phyloP scores from a whole-genome alignment of 1,139 yeast genomes.

The Kodamaea sp. region DNA sequence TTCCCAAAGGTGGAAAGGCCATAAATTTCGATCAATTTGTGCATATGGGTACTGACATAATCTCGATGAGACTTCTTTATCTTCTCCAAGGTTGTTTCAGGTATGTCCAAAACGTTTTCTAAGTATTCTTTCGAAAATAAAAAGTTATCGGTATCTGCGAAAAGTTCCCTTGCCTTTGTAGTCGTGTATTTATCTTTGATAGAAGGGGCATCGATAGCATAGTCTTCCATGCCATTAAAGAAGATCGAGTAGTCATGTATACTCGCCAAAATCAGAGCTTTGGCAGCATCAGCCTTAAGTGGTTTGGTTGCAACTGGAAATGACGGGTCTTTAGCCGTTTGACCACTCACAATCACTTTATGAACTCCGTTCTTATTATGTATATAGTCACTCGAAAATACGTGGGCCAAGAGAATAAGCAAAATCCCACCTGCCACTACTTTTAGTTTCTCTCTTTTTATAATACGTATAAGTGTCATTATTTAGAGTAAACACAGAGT shows the following conservation, averaged over 20 bases:
- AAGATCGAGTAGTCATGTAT: slow-evolving; percentile 32
- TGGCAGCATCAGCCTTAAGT: neutral
- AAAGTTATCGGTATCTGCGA: slow-evolving; percentile 21
- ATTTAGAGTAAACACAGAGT: neutral
- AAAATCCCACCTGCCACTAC: slow-evolving; percentile 5
- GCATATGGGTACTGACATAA: slow-evolving; percentile 31
- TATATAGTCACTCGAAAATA: neutral
- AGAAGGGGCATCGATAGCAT: slow-evolving; percentile 26
- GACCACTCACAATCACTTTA: no score
- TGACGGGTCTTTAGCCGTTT: no score
- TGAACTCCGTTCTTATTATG: no score
- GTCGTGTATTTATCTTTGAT: slow-evolving; percentile 34
- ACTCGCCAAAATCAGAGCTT: neutral
- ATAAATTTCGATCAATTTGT: slow-evolving; percentile 26
- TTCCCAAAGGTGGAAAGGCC: slow-evolving; percentile 40
- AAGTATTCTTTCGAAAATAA: slow-evolving; percentile 38
- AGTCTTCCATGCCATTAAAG: slow-evolving; percentile 30
- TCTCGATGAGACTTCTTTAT: slow-evolving; percentile 32
- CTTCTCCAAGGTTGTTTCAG: slow-evolving; percentile 27
- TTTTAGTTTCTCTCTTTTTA: slow-evolving; percentile 13
- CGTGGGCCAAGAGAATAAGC: slow-evolving; percentile 5
- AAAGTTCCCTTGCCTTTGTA: slow-evolving; percentile 28
- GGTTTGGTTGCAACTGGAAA: neutral
- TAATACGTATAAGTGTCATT: slow-evolving; percentile 9
- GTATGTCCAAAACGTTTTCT: slow-evolving; percentile 37